Evolutionary conservation across 805 yeast genomes (phyloP), one percentile per base, ranked within the genome.

Genomic region (Teunomyces funiuensis): DNA sequence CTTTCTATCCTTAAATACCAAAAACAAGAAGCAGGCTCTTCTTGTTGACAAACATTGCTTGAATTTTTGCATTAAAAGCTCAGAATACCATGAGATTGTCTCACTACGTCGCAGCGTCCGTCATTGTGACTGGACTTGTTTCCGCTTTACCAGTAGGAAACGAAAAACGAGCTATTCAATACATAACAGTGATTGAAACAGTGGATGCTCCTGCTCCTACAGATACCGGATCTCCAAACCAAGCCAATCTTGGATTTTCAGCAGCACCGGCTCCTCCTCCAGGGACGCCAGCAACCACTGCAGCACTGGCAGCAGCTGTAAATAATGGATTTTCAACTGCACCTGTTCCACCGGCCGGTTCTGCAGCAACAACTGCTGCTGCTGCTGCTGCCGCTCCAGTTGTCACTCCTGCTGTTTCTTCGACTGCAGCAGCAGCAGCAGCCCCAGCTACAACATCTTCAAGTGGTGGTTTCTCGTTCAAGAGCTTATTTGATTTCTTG

Each of bases 361-460:
- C 14, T 10, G 25, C 34, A 13, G 43, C 45, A 5, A 33, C 47
- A 13, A 23, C 44, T 3, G 41, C 19, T n/a, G 25, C 42, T 10
- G 33, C 42, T 0, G 39, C 34, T 16, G 19, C 39, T 4, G 30
- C 38, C n/a, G 26, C 46, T 9, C 25, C 44, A 8, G 36, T n/a
- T 5, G 22, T 15, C 1, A 16, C 33, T 3, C 36, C 42, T 7
- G 39, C 44, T 15, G 27, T 45, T 17, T 18, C 69, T 18, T n/a
- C n/a, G n/a, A 33, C 71, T 27, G 44, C 66, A 13, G 47, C 71
- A 13, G 46, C 68, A 13, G 40, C 68, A 13, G 44, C 73, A 18
- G 36, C 67, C 11, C 41, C 67, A 36, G 47, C 54, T 33, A 43
- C 72, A 20, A 17, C 50, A 17, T 41, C 57, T 26, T 46, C 61